Percentiles rank a stretch among this genome's conserved stretches.
phyloP scores from a whole-genome alignment of 2,329 filamentous ascomycete genomes.

The Ophiocordyceps robertsii region DNA sequence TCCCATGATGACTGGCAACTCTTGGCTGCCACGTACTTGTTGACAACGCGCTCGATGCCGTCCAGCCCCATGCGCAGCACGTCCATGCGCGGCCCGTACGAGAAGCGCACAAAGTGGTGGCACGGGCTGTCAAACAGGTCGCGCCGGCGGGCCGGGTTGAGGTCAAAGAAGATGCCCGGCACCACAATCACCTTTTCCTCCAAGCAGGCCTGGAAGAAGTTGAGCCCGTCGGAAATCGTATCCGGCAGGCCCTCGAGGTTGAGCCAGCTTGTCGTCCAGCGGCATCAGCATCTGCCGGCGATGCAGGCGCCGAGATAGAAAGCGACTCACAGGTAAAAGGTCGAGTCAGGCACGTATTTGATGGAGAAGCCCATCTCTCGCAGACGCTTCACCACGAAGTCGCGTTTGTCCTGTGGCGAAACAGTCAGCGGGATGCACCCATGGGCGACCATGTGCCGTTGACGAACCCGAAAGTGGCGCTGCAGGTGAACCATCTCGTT shows the following conservation, averaged over 20 bases:
- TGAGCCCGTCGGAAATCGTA: constrained; percentile 82
- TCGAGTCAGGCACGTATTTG: constrained; percentile 74
- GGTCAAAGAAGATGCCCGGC: constrained; percentile 93
- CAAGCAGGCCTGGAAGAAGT: constrained; percentile 92
- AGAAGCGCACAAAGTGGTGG: constrained; percentile 80
- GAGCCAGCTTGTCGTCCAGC: constrained; percentile 28
- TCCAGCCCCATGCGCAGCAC: constrained; percentile 66
- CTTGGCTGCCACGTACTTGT: constrained; percentile 37
- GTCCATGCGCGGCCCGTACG: constrained; percentile 74
- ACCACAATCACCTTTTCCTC: constrained; percentile 94
- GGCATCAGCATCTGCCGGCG: neutral
- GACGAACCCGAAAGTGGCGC: constrained; percentile 56
- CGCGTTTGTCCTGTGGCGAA: constrained; percentile 58
- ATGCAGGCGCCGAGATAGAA: no score
- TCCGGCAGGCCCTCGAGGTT: constrained; percentile 56
- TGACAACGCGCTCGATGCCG: constrained; percentile 70
- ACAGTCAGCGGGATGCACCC: neutral
- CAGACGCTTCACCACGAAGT: constrained; percentile 74
- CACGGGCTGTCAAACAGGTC: constrained; percentile 92
- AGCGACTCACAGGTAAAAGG: constrained; percentile 72
- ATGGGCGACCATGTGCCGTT: neutral
- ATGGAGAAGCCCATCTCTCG: constrained; percentile 78
- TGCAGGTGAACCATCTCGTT: constrained; percentile 85
- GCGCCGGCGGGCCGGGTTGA: constrained; percentile 79
- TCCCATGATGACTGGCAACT: neutral